Conservation (phyloP, 2,329 filamentous ascomycete species). For the Botrytis sinoallii region DNA sequence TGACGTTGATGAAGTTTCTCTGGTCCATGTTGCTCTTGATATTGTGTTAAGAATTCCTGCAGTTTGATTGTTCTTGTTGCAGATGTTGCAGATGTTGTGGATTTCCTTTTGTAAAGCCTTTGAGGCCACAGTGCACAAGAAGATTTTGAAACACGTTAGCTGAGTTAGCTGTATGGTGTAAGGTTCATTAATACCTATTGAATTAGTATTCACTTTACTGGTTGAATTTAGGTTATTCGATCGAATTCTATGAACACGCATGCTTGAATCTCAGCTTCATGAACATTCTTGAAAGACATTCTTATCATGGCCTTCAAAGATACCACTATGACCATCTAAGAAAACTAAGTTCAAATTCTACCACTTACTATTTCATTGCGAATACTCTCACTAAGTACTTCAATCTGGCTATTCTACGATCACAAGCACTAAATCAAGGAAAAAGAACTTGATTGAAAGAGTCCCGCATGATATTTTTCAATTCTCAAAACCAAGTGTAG, state of each 20-base stretch:
- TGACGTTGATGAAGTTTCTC: background rate
- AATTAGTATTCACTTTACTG: background rate
- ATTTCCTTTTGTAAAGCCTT: background rate
- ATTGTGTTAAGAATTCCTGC: background rate
- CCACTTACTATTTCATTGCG: background rate
- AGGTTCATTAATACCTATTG: rapidly evolving
- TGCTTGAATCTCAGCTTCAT: background rate
- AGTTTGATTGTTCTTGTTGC: background rate
- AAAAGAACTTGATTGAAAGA: background rate
- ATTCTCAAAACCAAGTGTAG: background rate
- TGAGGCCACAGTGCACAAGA: background rate
- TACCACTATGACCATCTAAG: background rate
- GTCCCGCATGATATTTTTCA: background rate
- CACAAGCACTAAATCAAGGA: background rate
- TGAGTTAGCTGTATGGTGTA: background rate
- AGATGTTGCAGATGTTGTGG: background rate
- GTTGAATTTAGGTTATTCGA: background rate
- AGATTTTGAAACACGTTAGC: background rate
- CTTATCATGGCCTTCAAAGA: background rate
- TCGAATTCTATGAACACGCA: background rate
- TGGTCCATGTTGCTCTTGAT: background rate
- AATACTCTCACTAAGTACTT: background rate
- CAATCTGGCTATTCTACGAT: background rate
- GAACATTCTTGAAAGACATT: background rate
- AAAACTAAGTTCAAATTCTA: background rate